Conservation (phyloP, 768 basidiomycete species). For the Leccinum subgranulosum region DNA sequence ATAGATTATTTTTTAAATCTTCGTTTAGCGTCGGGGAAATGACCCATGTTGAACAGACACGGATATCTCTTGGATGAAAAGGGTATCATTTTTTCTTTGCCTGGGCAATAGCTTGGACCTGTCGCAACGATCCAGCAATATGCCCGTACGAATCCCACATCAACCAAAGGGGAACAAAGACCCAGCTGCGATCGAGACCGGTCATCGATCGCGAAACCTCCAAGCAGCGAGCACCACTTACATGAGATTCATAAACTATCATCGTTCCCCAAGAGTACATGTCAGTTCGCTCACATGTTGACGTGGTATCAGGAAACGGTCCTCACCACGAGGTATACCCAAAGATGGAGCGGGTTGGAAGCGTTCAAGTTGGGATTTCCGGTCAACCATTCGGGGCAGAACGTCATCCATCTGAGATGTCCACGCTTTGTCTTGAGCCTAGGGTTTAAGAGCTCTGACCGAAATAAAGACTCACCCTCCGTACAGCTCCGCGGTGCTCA, state of each 20-base stretch:
- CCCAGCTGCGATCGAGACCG: conserved; percentile 56
- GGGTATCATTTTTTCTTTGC: conserved; percentile 34
- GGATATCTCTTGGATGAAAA: not conserved
- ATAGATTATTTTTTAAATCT: not conserved
- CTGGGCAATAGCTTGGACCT: conserved; percentile 29
- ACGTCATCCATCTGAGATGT: conserved; percentile 73
- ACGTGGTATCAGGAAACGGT: conserved; percentile 7
- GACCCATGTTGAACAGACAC: not conserved
- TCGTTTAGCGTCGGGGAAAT: not conserved
- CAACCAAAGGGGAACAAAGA: conserved; percentile 68
- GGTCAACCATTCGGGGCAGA: conserved; percentile 82
- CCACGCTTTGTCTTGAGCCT: not conserved
- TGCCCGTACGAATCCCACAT: conserved; percentile 77
- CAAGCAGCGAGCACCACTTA: conserved; percentile 34
- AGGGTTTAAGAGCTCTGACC: not conserved
- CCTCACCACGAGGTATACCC: conserved; percentile 77
- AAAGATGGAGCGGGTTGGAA: conserved; percentile 66
- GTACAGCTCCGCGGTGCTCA: conserved; percentile 74
- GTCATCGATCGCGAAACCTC: not conserved
- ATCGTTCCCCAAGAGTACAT: not conserved
- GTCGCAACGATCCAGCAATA: conserved; percentile 60
- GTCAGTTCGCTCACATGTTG: not conserved
- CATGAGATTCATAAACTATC: conserved; percentile 79
- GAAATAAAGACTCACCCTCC: conserved; percentile 53
- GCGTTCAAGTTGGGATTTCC: conserved; percentile 71